phyloP scores from a whole-genome alignment of 1,284 basidiomycete genomes.

The Apiotrichum siamense region DNA sequence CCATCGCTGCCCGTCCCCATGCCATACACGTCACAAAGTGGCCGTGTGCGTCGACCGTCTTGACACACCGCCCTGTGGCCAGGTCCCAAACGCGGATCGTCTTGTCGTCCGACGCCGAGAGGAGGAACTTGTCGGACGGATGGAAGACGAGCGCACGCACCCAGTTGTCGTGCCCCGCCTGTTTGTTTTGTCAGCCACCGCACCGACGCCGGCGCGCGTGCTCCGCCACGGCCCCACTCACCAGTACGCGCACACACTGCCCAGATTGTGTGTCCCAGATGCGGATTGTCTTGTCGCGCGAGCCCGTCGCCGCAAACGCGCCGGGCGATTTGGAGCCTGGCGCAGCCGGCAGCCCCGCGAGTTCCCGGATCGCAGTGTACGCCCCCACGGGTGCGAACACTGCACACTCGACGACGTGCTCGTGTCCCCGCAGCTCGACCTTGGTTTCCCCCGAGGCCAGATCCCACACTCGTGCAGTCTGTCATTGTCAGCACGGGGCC shows the following conservation, averaged over 20 bases:
- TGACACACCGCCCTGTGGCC: conserved; percentile 65
- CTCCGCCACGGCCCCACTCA: conserved; percentile 36
- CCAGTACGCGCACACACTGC: conserved; percentile 62
- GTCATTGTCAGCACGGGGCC: too few species aligned
- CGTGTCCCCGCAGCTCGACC: conserved; percentile 77
- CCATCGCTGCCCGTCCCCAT: conserved; percentile 63
- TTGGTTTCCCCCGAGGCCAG: conserved; percentile 68
- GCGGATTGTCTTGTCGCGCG: conserved; percentile 79
- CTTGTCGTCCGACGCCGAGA: conserved; percentile 86
- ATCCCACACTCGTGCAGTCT: conserved; percentile 82
- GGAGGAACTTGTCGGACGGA: conserved; percentile 74
- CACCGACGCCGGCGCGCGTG: too few species aligned
- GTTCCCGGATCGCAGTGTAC: conserved; percentile 68
- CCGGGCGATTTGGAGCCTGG: conserved; percentile 47
- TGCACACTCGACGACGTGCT: conserved; percentile 76
- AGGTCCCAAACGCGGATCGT: conserved; percentile 86
- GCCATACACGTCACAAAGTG: conserved; percentile 78
- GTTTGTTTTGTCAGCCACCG: too few species aligned
- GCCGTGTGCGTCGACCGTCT: conserved; percentile 75
- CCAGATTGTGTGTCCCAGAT: conserved; percentile 78
- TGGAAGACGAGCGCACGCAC: conserved; percentile 75
- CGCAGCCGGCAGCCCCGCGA: conserved; percentile 62
- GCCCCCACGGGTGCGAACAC: conserved; percentile 71
- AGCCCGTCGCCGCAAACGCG: conserved; percentile 69
- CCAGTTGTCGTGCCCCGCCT: conserved; percentile 80